phyloP scores from a whole-genome alignment of 2,329 filamentous ascomycete genomes.

The Sclerotinia nivalis region DNA sequence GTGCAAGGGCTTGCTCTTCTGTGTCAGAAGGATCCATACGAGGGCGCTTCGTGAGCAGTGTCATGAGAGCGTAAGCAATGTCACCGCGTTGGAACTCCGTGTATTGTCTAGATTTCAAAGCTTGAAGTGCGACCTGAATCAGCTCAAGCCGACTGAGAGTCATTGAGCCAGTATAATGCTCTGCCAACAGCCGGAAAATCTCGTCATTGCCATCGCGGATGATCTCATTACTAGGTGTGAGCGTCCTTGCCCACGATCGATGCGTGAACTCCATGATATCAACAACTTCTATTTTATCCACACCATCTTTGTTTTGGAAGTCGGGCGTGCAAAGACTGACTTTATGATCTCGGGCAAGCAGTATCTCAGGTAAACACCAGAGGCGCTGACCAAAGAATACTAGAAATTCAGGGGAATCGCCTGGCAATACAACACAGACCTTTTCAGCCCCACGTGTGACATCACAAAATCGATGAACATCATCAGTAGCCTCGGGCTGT shows the following conservation, averaged over 20 bases:
- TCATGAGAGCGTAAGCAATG: slow-evolving; percentile 42
- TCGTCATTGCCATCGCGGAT: slow-evolving; percentile 21
- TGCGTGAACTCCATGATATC: slow-evolving; percentile 26
- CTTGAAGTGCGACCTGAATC: slow-evolving; percentile 20
- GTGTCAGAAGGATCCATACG: slow-evolving; percentile 36
- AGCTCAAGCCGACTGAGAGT: slow-evolving; percentile 20
- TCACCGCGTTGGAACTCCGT: slow-evolving; percentile 33
- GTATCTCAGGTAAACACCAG: slow-evolving; percentile 24
- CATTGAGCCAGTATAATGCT: slow-evolving; percentile 23
- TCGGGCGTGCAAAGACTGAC: slow-evolving; percentile 17
- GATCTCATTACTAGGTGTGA: slow-evolving; percentile 2
- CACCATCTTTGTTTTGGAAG: background rate
- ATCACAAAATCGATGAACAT: slow-evolving; percentile 26
- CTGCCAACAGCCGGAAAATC: slow-evolving; percentile 22
- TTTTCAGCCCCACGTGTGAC: slow-evolving; percentile 22
- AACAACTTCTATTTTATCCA: slow-evolving; percentile 21
- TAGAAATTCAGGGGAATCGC: slow-evolving; percentile 6
- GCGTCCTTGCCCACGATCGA: slow-evolving; percentile 21
- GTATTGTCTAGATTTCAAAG: slow-evolving; percentile 19
- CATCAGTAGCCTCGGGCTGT: slow-evolving; percentile 23
- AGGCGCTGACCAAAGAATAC: slow-evolving; percentile 24
- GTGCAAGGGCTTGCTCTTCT: slow-evolving; percentile 40
- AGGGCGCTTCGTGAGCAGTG: slow-evolving; percentile 38
- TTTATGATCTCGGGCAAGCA: slow-evolving; percentile 25
- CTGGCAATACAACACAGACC: slow-evolving; percentile 22